Conservation (phyloP, 768 basidiomycete species). For the Lentinula lateritia region DNA sequence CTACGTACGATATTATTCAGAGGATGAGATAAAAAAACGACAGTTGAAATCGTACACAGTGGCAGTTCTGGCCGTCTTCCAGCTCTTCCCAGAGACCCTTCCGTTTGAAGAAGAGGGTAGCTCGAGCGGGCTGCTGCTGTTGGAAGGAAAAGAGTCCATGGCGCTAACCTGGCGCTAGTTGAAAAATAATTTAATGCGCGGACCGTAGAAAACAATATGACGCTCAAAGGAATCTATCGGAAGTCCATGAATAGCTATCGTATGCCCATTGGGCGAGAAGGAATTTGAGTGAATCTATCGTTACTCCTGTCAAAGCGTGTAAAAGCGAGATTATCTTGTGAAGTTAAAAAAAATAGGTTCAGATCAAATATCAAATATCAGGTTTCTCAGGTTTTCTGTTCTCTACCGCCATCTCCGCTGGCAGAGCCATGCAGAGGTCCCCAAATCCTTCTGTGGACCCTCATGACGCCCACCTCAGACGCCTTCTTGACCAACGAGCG, state of each 20-base stretch:
- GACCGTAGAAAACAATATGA: neutral
- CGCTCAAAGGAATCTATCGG: neutral
- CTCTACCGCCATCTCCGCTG: conserved; percentile 9
- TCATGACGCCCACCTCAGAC: conserved; percentile 42
- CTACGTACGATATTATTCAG: conserved; percentile 33
- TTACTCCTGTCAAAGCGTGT: neutral
- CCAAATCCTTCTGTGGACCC: conserved; percentile 28
- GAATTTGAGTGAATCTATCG: neutral
- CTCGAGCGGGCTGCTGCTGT: conserved; percentile 14
- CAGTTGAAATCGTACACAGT: conserved; percentile 36
- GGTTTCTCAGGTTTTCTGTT: neutral
- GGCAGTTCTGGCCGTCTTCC: conserved; percentile 50
- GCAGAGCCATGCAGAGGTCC: conserved; percentile 34
- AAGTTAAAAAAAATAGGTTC: neutral
- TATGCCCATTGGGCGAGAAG: neutral
- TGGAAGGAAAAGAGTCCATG: neutral
- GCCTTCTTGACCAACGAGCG: conserved; percentile 49
- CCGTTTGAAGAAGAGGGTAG: conserved; percentile 60
- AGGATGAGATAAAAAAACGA: neutral
- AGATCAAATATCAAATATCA: neutral
- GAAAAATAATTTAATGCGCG: neutral
- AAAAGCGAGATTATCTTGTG: neutral
- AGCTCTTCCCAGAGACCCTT: conserved; percentile 64
- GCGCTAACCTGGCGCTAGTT: neutral
- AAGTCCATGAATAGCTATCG: neutral